Evolutionary conservation across 2,329 filamentous ascomycete genomes (phyloP).

Genomic region (Leptographium wingfieldii): DNA sequence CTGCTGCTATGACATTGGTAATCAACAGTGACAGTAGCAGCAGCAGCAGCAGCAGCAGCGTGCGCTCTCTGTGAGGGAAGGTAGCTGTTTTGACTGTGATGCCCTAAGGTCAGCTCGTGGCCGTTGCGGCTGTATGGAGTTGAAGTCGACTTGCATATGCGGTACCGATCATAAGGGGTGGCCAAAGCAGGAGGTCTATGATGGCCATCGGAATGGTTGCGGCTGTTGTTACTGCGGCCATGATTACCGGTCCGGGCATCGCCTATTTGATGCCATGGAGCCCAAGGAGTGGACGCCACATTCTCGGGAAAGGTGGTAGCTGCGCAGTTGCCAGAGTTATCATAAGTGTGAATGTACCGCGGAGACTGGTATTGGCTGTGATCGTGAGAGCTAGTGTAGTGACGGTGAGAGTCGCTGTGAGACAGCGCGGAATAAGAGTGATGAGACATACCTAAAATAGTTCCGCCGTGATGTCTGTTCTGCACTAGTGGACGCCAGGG

Average conservation of each 20-base stretch:
- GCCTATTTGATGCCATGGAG: too few relatives aligned
- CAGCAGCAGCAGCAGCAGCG: neutral
- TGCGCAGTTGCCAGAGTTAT: too few relatives aligned
- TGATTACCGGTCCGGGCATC: too few relatives aligned
- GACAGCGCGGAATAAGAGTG: neutral
- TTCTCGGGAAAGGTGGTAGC: too few relatives aligned
- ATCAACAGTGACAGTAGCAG: neutral
- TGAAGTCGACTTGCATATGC: neutral
- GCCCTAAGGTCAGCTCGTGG: neutral
- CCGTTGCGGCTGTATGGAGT: neutral
- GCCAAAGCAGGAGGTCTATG: neutral
- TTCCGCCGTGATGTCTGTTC: neutral
- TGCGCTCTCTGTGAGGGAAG: neutral
- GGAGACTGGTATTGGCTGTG: too few relatives aligned
- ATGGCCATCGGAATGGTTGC: too few relatives aligned
- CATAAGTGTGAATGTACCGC: too few relatives aligned
- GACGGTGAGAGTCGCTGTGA: neutral
- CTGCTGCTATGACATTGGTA: neutral
- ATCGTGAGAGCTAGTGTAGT: neutral
- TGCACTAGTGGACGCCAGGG: neutral
- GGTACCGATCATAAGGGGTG: neutral
- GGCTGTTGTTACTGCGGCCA: too few relatives aligned
- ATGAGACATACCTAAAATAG: neutral
- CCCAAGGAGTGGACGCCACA: too few relatives aligned
- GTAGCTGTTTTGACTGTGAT: neutral